Evolutionary conservation across 495 filamentous ascomycete genomes (phyloP).

Genomic region (Penicillium herquei): DNA sequence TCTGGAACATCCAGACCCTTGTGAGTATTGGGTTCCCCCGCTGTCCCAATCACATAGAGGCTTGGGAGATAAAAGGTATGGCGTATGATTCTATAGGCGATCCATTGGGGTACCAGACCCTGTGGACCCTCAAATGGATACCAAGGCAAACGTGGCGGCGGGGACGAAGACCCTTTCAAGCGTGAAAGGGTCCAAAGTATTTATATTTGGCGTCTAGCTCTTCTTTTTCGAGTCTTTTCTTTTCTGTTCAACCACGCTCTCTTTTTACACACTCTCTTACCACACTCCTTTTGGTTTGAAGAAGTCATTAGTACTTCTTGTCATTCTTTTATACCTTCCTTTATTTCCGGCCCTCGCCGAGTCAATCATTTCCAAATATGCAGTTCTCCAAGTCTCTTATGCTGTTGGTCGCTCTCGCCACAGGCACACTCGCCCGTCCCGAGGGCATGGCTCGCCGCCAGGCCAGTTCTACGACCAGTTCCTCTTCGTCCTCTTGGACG

Average conservation of each 20-base stretch:
- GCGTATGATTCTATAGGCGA: conserved; percentile 9
- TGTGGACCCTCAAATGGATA: background rate
- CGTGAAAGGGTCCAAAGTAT: conserved; percentile 10
- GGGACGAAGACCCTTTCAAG: no score
- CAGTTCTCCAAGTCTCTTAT: conserved; percentile 37
- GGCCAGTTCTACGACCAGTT: conserved; percentile 8
- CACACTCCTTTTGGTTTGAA: conserved; percentile 14
- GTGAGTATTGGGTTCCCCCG: conserved; percentile 6
- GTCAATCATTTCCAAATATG: conserved; percentile 27
- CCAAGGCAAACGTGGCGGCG: no score
- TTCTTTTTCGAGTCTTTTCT: background rate
- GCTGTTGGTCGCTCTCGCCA: conserved; percentile 36
- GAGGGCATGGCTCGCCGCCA: conserved; percentile 29
- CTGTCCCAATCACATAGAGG: background rate
- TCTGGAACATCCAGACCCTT: background rate
- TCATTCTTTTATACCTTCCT: conserved; percentile 20
- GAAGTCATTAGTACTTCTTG: conserved; percentile 12
- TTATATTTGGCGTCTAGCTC: conserved; percentile 11
- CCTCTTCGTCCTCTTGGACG: conserved; percentile 18
- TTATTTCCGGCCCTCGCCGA: conserved; percentile 4
- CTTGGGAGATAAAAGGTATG: background rate
- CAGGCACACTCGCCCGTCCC: conserved; percentile 23
- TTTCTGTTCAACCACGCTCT: background rate
- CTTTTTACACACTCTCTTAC: no score
- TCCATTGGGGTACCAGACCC: conserved; percentile 22